These are phyloP conservation scores for Globisporangium nagaii DNA, from an alignment of 352 stramenopile genomes.

Conservation along the genomic window DNA sequence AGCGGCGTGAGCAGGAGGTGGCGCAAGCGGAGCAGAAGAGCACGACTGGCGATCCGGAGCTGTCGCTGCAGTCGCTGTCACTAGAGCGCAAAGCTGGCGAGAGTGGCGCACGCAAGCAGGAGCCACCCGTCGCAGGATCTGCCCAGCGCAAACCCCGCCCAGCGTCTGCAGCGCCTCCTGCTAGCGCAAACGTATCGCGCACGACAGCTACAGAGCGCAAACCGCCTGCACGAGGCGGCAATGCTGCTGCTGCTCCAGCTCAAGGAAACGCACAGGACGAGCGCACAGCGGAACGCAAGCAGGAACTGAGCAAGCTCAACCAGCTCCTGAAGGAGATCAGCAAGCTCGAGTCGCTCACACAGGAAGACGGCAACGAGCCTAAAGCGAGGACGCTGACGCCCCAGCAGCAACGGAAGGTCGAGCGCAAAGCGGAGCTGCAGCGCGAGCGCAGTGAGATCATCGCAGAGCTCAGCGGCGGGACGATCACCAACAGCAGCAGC, in stretches of 20 bases:
- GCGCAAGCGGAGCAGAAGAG: conserved; percentile 1
- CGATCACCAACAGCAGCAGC: conserved; percentile 14
- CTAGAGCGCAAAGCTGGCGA: conserved; percentile 13
- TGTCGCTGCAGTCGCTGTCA: conserved; percentile 28
- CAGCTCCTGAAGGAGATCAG: conserved; percentile 32
- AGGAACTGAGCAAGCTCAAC: conserved; percentile 49
- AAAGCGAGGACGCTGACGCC: conserved; percentile 10
- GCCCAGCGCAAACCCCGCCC: not conserved
- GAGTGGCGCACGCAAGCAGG: not conserved
- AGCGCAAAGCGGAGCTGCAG: conserved; percentile 9
- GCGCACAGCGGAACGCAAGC: conserved; percentile 25
- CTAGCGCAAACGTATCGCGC: not conserved
- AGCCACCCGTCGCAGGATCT: not conserved
- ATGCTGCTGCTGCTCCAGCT: not conserved
- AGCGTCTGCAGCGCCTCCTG: not conserved
- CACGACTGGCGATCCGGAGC: conserved; percentile 10
- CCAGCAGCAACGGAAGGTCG: conserved; percentile 13
- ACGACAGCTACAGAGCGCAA: not conserved
- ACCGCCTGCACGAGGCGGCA: not conserved
- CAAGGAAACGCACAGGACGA: conserved; percentile 5
- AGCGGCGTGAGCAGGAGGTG: conserved; percentile 5
- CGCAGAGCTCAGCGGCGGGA: conserved; percentile 37
- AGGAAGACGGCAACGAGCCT: conserved; percentile 2
- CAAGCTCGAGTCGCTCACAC: conserved; percentile 18
- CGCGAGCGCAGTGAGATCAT: conserved; percentile 17